Base-by-base conservation (phyloP, 179 eudicot species). In the Nepenthes alata region DNA sequence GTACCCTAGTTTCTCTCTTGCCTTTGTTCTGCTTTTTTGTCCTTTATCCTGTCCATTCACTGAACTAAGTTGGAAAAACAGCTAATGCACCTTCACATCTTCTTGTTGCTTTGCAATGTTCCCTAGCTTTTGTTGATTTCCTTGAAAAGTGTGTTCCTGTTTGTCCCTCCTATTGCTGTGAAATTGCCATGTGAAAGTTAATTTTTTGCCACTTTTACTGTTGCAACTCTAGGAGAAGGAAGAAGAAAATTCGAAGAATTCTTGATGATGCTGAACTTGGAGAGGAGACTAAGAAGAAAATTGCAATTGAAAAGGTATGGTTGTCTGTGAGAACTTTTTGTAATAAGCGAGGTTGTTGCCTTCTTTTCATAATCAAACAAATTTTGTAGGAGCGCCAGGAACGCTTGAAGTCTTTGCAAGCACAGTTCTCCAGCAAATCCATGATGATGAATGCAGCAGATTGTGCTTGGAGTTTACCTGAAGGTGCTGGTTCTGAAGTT, bases 191-290 rank as follows among this genome's bases (percentile, higher is more conserved):
- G 25, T 61, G 8, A 15, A 36, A 58, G 11, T 36, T 52, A 13
- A 14, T 5, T 50, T 50, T 12, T 56, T 37, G 45, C 1, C 54
- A 15, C 67, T 59, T 61, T 58, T 53, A 48, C 47, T 67, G 56
- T 35, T 58, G 53, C 68, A 87, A 89, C 60, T 62, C 81, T 64
- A 83, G 76, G 71, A 75, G 78, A 54, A 74, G 77, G 25, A 91
- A 91, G 64, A 94, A 90, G 85, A 94, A 72, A 79, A 94, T 94
- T 55, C 77, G 99, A 66, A 91, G 99, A 69, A 94, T 94, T 62
- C 76, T 94, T 63, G 99, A 94, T 63, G 99, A 94, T 75, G 74
- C 97, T 51, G 99, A 94, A 64, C 76, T 94, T 71, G 99, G 97
- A 54, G 99, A 94, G 70, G 99, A 94, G 80, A 94, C 99, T 9